Conservation (phyloP, 2,329 filamentous ascomycete species). For the Aureobasidium sp. region DNA sequence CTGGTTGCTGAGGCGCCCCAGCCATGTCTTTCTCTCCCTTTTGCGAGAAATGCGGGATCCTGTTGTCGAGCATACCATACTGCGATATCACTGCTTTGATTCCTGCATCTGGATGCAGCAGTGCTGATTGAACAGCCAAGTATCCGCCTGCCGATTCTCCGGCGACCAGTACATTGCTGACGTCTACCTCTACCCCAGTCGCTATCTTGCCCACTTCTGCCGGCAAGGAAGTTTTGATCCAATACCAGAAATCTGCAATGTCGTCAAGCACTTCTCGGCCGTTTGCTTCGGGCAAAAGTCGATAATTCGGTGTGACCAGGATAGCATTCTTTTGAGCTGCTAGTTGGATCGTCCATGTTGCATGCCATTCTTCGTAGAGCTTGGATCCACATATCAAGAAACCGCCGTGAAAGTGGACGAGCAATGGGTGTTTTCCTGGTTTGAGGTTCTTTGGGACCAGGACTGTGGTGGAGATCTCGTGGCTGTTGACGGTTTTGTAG, state of each 20-base stretch:
- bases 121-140: slow-evolving; percentile 27
- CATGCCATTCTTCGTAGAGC: slow-evolving; percentile 7
- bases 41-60: slow-evolving; percentile 16
- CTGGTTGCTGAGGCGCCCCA: slow-evolving; percentile 10
- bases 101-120: neutral
- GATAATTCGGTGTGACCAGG: slow-evolving; percentile 41
- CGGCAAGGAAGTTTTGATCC: slow-evolving; percentile 25
- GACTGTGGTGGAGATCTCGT: slow-evolving; percentile 30
- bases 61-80: slow-evolving; percentile 28
- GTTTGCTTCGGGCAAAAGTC: slow-evolving; percentile 41
- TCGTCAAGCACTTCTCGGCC: slow-evolving; percentile 41
- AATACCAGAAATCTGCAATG: slow-evolving; percentile 40
- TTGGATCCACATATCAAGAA: slow-evolving; percentile 27
- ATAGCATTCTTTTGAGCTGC: slow-evolving; percentile 34
- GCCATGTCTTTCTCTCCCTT: slow-evolving; percentile 10
- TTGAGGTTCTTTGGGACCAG: slow-evolving; percentile 31
- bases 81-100: slow-evolving; percentile 25
- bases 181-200: slow-evolving; percentile 19
- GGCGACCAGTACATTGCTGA: slow-evolving; percentile 22
- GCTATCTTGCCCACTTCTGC: slow-evolving; percentile 13
- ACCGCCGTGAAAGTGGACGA: slow-evolving; percentile 39
- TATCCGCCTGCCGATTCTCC: slow-evolving; percentile 34
- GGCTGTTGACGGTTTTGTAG: slow-evolving; percentile 34
- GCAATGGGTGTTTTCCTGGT: slow-evolving; percentile 28
- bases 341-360: slow-evolving; percentile 30